A percentile compares a stretch with the other conserved stretches of the same genome.
These are phyloP conservation scores for Yamadazyma philogaea DNA, from an alignment of 805 yeast genomes.

Conservation along the genomic window DNA sequence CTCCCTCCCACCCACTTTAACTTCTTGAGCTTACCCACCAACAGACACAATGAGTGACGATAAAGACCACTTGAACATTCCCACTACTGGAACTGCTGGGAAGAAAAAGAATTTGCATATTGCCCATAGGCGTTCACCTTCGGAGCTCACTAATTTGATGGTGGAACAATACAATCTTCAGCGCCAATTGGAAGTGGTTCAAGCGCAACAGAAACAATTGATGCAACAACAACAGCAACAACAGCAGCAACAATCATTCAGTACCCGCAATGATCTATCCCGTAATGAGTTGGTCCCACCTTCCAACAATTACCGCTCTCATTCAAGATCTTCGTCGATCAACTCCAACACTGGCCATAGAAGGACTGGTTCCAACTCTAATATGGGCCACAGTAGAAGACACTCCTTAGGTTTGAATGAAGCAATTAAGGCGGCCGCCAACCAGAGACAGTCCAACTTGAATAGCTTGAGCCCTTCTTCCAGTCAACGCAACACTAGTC, in stretches of 20 bases:
- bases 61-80: slow-evolving; percentile 9
- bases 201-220: slow-evolving; percentile 87
- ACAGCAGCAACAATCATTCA: neutral
- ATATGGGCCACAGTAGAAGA: slow-evolving; percentile 76
- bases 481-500: slow-evolving; percentile 16
- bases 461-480: slow-evolving; percentile 32
- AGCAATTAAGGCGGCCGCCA: slow-evolving; percentile 96
- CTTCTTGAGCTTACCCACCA: neutral
- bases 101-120: slow-evolving; percentile 58
- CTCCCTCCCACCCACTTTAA: too few relatives aligned
- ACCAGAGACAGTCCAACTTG: slow-evolving; percentile 55
- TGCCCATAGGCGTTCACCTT: slow-evolving; percentile 97
- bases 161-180: slow-evolving; percentile 87
- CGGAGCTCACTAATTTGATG: slow-evolving; percentile 90
- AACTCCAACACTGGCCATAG: slow-evolving; percentile 25
- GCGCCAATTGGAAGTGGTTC: slow-evolving; percentile 87
- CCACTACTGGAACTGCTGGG: slow-evolving; percentile 4
- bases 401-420: slow-evolving; percentile 90
- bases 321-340: slow-evolving; percentile 34
- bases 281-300: slow-evolving; percentile 21
- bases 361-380: slow-evolving; percentile 29
- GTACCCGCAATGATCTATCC: neutral
- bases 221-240: slow-evolving; percentile 60
- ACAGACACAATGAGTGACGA: neutral
- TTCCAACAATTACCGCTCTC: slow-evolving; percentile 18